Percentiles rank a stretch among this genome's conserved stretches.
phyloP scores from a whole-genome alignment of 345 rosid genomes.

The Brassica carinata region DNA sequence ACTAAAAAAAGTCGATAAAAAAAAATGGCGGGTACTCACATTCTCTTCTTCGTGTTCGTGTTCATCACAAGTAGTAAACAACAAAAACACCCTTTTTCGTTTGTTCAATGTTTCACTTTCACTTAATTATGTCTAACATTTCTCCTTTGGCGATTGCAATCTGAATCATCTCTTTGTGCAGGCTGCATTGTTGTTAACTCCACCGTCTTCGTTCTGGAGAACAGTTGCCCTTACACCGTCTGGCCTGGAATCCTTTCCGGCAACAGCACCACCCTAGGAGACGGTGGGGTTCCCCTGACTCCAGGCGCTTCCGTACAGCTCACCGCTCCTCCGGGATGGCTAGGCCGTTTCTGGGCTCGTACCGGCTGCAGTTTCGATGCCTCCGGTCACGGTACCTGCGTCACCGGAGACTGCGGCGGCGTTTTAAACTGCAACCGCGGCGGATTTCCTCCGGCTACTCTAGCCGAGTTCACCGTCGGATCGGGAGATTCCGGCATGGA shows the following conservation, averaged over 20 bases:
- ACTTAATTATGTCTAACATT: too few species aligned
- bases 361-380: not conserved
- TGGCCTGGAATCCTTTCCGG: not conserved
- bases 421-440: not conserved
- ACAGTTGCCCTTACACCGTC: too few species aligned
- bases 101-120: too few species aligned
- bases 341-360: not conserved
- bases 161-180: too few species aligned
- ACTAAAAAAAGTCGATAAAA: too few species aligned
- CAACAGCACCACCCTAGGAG: not conserved
- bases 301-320: not conserved
- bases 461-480: not conserved
- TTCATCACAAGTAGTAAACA: too few species aligned
- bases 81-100: too few species aligned
- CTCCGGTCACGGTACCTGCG: not conserved
- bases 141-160: too few species aligned
- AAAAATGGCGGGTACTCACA: too few species aligned
- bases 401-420: not conserved
- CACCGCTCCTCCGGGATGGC: not conserved
- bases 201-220: too few species aligned
- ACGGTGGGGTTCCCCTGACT: not conserved
- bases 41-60: too few species aligned
- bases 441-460: not conserved
- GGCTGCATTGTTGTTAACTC: too few species aligned
- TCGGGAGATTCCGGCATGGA: not conserved